phyloP scores from a whole-genome alignment of 2,329 filamentous ascomycete species.

The Camptophora hylomeconis region DNA sequence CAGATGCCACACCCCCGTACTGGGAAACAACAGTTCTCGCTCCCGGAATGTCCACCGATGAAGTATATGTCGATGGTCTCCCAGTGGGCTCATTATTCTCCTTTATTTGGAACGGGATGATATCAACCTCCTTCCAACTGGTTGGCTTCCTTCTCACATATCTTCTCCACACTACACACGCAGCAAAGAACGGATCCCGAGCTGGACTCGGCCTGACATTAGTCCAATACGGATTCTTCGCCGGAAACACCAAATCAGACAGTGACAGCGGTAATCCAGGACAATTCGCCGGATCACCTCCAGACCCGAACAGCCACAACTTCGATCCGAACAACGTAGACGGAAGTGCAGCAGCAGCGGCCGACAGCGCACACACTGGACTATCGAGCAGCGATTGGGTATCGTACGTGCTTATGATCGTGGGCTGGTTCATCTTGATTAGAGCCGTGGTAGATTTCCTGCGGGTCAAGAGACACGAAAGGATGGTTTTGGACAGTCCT shows the following conservation, averaged over 20 bases:
- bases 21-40: slow-evolving; percentile 98
- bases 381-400: slow-evolving; percentile 53
- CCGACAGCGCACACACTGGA: slow-evolving; percentile 7
- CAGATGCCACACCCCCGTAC: slow-evolving; percentile 89
- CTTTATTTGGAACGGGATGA: slow-evolving; percentile 71
- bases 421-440: slow-evolving; percentile 96
- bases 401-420: slow-evolving; percentile 86
- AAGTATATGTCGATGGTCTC: slow-evolving; percentile 93
- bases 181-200: slow-evolving; percentile 91
- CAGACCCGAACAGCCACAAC: slow-evolving; percentile 79
- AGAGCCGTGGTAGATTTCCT: slow-evolving; percentile 86
- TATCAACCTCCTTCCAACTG: slow-evolving; percentile 92
- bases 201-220: slow-evolving; percentile 89
- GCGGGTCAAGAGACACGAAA: slow-evolving; percentile 76
- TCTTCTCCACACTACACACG: slow-evolving; percentile 92
- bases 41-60: slow-evolving; percentile 79
- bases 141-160: slow-evolving; percentile 97
- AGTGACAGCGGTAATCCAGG: slow-evolving; percentile 37
- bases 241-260: slow-evolving; percentile 26
- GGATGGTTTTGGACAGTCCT: slow-evolving; percentile 82
- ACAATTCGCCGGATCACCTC: slow-evolving; percentile 46
- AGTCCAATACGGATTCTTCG: slow-evolving; percentile 90
- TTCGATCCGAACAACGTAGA: slow-evolving; percentile 62
- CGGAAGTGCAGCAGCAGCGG: slow-evolving; percentile 13
- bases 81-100: slow-evolving; percentile 78